These are phyloP conservation scores for Lodderomyces pseudojiufengensis DNA, from an alignment of 1,139 yeast genomes.

Conservation along the genomic window DNA sequence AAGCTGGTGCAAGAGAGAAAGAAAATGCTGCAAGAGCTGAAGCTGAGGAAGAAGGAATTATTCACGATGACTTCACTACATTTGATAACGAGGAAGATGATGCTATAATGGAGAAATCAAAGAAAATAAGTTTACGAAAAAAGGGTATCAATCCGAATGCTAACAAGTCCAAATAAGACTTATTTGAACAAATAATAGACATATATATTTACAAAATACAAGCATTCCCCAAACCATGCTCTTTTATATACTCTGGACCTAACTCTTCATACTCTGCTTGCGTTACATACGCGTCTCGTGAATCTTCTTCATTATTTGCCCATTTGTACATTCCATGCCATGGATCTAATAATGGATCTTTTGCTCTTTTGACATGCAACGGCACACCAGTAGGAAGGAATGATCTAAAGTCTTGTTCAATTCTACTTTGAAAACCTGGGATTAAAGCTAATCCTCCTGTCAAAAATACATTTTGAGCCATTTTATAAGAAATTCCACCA, in stretches of 20 bases:
- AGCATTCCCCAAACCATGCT: slow-evolving; percentile 76
- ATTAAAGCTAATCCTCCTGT: slow-evolving; percentile 83
- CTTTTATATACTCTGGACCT: slow-evolving; percentile 88
- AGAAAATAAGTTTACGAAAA: slow-evolving; percentile 68
- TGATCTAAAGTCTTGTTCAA: slow-evolving; percentile 61
- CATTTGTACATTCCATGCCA: slow-evolving; percentile 95
- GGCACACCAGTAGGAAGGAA: slow-evolving; percentile 69
- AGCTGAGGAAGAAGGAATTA: slow-evolving; percentile 74
- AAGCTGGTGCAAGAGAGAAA: slow-evolving; percentile 87
- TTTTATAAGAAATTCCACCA: slow-evolving; percentile 51
- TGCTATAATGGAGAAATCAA: slow-evolving; percentile 67
- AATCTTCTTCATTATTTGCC: slow-evolving; percentile 48
- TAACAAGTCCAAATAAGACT: slow-evolving; percentile 11
- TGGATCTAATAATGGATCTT: slow-evolving; percentile 70
- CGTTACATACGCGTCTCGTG: slow-evolving; percentile 52
- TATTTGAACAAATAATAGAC: background rate
- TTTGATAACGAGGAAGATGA: slow-evolving; percentile 78
- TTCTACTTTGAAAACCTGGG: slow-evolving; percentile 62
- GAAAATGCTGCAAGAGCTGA: slow-evolving; percentile 78
- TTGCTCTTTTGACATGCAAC: slow-evolving; percentile 59
- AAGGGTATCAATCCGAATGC: slow-evolving; percentile 74
- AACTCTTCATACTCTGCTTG: slow-evolving; percentile 77
- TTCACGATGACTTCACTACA: slow-evolving; percentile 79
- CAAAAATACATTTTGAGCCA: slow-evolving; percentile 63
- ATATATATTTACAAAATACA: slow-evolving; percentile 15